A percentile compares a stretch with the other conserved stretches of the same genome.
Evolutionary conservation across 768 basidiomycete genomes (phyloP).

Genomic region (Pholiota molesta): DNA sequence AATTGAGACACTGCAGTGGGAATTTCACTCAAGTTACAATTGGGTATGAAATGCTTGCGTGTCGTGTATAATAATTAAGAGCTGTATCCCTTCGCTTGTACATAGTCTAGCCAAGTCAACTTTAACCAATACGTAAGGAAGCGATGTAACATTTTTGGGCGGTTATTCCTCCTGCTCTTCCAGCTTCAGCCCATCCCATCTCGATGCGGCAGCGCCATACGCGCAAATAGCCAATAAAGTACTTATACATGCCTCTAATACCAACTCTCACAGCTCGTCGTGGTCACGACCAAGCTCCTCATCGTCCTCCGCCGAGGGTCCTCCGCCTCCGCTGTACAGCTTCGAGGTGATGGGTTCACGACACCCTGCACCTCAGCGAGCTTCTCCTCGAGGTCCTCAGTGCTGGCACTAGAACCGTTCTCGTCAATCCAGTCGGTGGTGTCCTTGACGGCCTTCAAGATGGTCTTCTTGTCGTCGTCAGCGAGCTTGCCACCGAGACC

Average conservation of each 20-base stretch:
- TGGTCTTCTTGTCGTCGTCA: slow-evolving; percentile 82
- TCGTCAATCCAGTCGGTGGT: slow-evolving; percentile 92
- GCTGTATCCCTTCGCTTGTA: not conserved
- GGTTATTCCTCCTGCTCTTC: not conserved
- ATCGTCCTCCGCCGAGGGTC: slow-evolving; percentile 39
- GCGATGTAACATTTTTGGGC: slow-evolving; percentile 12
- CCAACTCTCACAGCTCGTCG: slow-evolving; percentile 45
- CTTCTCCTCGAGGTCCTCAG: slow-evolving; percentile 94
- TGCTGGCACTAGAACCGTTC: slow-evolving; percentile 71
- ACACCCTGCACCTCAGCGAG: slow-evolving; percentile 75
- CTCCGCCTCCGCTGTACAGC: slow-evolving; percentile 55
- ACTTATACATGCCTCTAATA: slow-evolving; percentile 3
- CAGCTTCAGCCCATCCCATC: not conserved
- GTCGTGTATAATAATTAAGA: slow-evolving; percentile 2
- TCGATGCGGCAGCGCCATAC: slow-evolving; percentile 5
- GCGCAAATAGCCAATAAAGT: slow-evolving; percentile 12
- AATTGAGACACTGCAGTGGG: too few relatives aligned
- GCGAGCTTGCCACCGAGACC: slow-evolving; percentile 89
- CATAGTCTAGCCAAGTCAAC: slow-evolving; percentile 1
- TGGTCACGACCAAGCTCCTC: slow-evolving; percentile 45
- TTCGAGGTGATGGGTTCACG: slow-evolving; percentile 85
- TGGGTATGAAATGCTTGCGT: not conserved
- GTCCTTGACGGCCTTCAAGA: slow-evolving; percentile 84
- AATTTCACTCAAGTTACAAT: too few relatives aligned
- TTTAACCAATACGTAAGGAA: slow-evolving; percentile 3